phyloP scores from a whole-genome alignment of 371 early-diverging fungal species.

The Mycotypha africana region DNA sequence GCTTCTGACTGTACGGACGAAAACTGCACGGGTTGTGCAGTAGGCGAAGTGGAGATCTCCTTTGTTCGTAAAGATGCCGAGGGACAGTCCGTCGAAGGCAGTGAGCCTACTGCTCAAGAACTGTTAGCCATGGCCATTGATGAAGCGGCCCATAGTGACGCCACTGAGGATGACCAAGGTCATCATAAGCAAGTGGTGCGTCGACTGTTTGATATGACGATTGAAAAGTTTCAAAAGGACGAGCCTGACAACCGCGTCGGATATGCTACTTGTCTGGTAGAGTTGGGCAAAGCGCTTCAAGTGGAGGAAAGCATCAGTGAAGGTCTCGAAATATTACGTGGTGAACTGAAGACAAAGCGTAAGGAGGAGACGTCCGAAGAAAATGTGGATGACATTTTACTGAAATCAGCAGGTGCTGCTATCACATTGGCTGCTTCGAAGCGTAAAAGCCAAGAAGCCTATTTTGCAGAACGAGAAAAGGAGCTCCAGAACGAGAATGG shows the following conservation, averaged over 20 bases:
- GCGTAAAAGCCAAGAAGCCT: slow-evolving; percentile 21
- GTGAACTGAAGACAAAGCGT: slow-evolving; percentile 15
- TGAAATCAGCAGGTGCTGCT: slow-evolving; percentile 22
- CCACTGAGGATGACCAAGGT: slow-evolving; percentile 8
- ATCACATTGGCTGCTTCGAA: slow-evolving; percentile 15
- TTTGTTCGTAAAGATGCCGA: slow-evolving; percentile 38
- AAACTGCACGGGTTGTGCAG: slow-evolving; percentile 52
- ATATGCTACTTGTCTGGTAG: slow-evolving; percentile 37
- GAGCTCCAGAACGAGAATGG: slow-evolving; percentile 19
- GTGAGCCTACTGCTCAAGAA: slow-evolving; percentile 41
- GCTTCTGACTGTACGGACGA: slow-evolving; percentile 45
- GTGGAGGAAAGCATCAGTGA: slow-evolving; percentile 45
- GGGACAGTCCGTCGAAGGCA: slow-evolving; percentile 22
- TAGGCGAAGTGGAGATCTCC: slow-evolving; percentile 55
- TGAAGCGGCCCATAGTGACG: slow-evolving; percentile 20
- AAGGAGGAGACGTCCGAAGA: slow-evolving; percentile 12
- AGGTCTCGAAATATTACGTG: slow-evolving; percentile 33
- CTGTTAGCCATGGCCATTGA: slow-evolving; percentile 53
- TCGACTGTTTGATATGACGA: slow-evolving; percentile 51
- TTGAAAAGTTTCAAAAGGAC: slow-evolving; percentile 45
- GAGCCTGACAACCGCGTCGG: slow-evolving; percentile 37
- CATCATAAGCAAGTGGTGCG: slow-evolving; percentile 33
- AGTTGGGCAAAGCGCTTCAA: slow-evolving; percentile 30
- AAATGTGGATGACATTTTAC: neutral
- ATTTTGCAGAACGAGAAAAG: slow-evolving; percentile 18